Evolutionary conservation across 176 grass and related monocot genomes (phyloP), one percentile per base, ranked within the genome.

Genomic region (Oryza glaberrima): DNA sequence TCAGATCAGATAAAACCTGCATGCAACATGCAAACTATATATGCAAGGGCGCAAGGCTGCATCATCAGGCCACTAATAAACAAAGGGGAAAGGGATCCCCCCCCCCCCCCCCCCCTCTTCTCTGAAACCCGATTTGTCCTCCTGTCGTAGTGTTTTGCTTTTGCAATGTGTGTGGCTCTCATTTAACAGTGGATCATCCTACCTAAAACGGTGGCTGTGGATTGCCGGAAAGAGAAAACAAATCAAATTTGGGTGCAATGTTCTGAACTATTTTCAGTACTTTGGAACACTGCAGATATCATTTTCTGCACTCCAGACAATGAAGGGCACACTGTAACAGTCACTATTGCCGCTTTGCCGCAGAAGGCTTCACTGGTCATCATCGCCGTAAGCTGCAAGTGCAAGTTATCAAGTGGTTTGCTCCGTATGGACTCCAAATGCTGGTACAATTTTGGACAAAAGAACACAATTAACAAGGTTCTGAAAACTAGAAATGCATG

Each of bases 201-300:
- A 82, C 78, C 65, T 82, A 78, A 77, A 82, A 22, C 67, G 82
- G 40, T 64, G 32, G 17, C n/a, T 75, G 36, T 40, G 9, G n/a
- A n/a, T 65, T 63, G 11, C 13, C 54, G 30, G 5, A 17, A 7
- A 14, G 9, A 60, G 40, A 20, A 22, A 16, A 26, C 3, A 17
- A 44, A 7, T 41, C 70, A 22, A 2, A 45, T 41, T 38, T 44
- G 45, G n/a, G 36, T 40, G 75, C 75, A 72, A 51, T 47, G 58
- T 41, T 54, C 22, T 64, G 44, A 72, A 58, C 20, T 43, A 26
- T 36, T 58, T 44, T 2, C 16, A n/a, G 9, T 7, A 9, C 16
- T 79, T 49, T 36, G 36, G 48, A 78, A 69, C 8, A 9, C n/a
- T 44, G 0, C 67, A 72, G 38, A 64, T 72, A 45, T n/a, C 15